Base-by-base conservation (phyloP, 805 yeast species). In the Ogataea nitratoaversa region DNA sequence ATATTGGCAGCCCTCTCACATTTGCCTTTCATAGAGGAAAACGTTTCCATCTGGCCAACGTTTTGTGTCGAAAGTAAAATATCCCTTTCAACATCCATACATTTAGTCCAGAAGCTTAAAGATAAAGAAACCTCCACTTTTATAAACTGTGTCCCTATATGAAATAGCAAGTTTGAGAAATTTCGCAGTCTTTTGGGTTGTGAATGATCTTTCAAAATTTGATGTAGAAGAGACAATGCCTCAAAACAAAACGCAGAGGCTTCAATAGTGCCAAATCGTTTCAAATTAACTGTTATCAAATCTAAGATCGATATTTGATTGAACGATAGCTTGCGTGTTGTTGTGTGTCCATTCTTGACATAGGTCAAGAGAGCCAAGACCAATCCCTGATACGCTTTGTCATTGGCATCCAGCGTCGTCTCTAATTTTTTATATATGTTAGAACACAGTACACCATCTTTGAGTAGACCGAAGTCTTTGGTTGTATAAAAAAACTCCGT, bases 111-210 rank as follows among this genome's bases (percentile, higher is more conserved):
- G 36, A 42, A 47, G 6, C 22, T 40, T 2, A 49, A 28, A 8
- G 46, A 49, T 30, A 46, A 51, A 3, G 38, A 36, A 18, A 38
- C 32, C 14, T 50, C 37, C 2, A 6, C 17, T 14, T 31, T 43
- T 4, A 55, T 28, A 19, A 53, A 36, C 27, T 45, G 56, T 8
- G 54, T 59, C 0, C 72, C 75, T 35, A 62, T 49, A 42, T 72
- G 69, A 49, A 64, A 75, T 6, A 67, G 54, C 11, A 76, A 36
- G 45, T 71, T 74, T 3, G 79, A 68, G 3, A 76, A 45, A 48
- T 74, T 75, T 36, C 67, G 59, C 6, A 72, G 52, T 41, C 81
- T 53, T 44, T 70, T 73, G 2, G 40, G 41, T 16, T 57, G 55
- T 5, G 28, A 17, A 6, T 41, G 37, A 33, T 38, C 28, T 63